Evolutionary conservation across 345 rosid species (phyloP), one percentile per base, ranked within the genome.

Genomic region (Moringa oleifera): DNA sequence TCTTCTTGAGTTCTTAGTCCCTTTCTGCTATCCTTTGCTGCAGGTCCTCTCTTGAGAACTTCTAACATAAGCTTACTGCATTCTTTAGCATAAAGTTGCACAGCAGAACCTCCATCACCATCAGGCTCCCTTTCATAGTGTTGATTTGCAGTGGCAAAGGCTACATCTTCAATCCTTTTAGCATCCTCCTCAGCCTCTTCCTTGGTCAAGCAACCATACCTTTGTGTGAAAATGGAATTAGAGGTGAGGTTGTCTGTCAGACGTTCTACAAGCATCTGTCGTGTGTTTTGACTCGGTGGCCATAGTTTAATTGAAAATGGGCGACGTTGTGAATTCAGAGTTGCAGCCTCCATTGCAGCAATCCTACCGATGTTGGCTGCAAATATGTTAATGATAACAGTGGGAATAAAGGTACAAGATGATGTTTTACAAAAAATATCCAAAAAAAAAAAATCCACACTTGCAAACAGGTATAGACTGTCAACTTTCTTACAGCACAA

Each of bases 21-120:
- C 66, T 62, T 75, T 22, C 47, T 24, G 23, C 31, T 63, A 36
- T 64, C 80, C 71, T 79, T 74, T 22, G 33, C 55, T 15, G 51
- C 56, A 57, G 86, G 82, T 7, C 88, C 96, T 74, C 73, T 79
- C 78, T 90, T 93, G 19, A 93, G 93, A 65, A 75, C 83, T 67
- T 93, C 91, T 78, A 90, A 71, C 65, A 93, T 77, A 55, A 71
- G 88, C 74, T 87, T 93, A 69, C 97, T 93, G 71, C 98, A 87
- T 65, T 93, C 90, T 73, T 80, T 90, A 55, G 98, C 96, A 73
- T 93, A 93, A 67, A 87, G 90, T 85, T 93, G 98, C 16, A 93
- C 94, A 25, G 98, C 97, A 47, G 90, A 83, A 64, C 91, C 79
- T 33, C 98, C 97, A 73, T 89, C 98, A 66, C 98, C 98, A 62